Evolutionary conservation across 192 early-diverging fungal species (phyloP).

Genomic region (Coemansia sp.): DNA sequence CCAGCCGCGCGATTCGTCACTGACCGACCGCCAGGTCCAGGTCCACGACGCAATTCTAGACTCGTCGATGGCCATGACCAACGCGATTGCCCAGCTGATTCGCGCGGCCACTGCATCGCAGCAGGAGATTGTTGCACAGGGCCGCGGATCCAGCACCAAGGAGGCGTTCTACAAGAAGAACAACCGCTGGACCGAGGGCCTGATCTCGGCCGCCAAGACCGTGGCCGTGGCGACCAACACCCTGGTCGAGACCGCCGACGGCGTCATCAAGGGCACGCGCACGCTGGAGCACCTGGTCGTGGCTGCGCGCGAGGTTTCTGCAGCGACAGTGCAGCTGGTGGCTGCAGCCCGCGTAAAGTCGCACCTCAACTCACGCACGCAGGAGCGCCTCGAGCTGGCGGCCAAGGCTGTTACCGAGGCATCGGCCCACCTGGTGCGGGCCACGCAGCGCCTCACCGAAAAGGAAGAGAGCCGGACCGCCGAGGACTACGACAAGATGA

Average conservation of each 20-base stretch:
- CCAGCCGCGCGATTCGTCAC: slow-evolving; percentile 68
- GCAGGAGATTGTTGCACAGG: slow-evolving; percentile 95
- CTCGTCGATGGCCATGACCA: slow-evolving; percentile 89
- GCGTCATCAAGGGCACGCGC: slow-evolving; percentile 86
- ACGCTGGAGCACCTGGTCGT: slow-evolving; percentile 94
- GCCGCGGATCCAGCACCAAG: slow-evolving; percentile 72
- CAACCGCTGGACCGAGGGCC: slow-evolving; percentile 99
- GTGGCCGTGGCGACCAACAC: slow-evolving; percentile 91
- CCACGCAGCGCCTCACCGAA: slow-evolving; percentile 81
- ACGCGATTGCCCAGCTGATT: slow-evolving; percentile 92
- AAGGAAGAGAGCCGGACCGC: slow-evolving; percentile 55
- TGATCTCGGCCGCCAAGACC: slow-evolving; percentile 94
- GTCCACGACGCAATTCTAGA: slow-evolving; percentile 90
- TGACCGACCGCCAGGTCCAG: slow-evolving; percentile 74
- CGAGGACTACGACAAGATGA: slow-evolving; percentile 72
- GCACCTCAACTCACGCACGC: slow-evolving; percentile 86
- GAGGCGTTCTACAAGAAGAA: slow-evolving; percentile 99
- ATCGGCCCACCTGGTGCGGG: slow-evolving; percentile 84
- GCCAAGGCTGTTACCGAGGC: slow-evolving; percentile 93
- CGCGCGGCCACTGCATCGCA: slow-evolving; percentile 92
- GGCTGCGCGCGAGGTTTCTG: slow-evolving; percentile 95
- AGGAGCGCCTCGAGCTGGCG: slow-evolving; percentile 90
- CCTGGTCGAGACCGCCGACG: slow-evolving; percentile 94
- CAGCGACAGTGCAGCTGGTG: slow-evolving; percentile 94
- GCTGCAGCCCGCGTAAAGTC: slow-evolving; percentile 96